Percentiles rank a stretch among this genome's conserved stretches.
Conservation (phyloP, 495 filamentous ascomycete genomes). For the Trichoderma reesei region DNA sequence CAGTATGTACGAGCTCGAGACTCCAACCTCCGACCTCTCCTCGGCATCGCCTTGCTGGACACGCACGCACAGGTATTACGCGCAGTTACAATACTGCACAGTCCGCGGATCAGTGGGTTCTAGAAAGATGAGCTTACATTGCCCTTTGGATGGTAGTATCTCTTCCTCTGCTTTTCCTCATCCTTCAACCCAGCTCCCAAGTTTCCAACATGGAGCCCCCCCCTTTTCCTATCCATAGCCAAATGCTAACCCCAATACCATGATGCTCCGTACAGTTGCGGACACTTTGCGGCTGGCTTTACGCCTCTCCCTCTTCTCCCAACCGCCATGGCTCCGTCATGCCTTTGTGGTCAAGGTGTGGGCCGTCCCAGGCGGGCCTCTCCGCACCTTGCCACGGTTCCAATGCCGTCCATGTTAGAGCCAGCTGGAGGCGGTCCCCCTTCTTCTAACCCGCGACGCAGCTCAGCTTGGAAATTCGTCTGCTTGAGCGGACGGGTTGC, state of each 20-base stretch:
- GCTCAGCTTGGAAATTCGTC: too few relatives aligned
- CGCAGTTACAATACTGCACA: background rate
- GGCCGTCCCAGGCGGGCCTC: conserved; percentile 6
- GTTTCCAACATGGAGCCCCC: too few relatives aligned
- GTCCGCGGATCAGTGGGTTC: background rate
- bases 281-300: conserved; percentile 4
- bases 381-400: background rate
- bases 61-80: background rate
- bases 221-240: background rate
- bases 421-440: too few relatives aligned
- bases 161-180: background rate
- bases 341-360: background rate
- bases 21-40: too few relatives aligned
- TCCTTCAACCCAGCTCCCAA: too few relatives aligned
- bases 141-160: background rate
- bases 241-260: background rate
- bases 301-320: background rate
- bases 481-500: background rate
- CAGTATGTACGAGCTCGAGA: too few relatives aligned
- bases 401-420: background rate
- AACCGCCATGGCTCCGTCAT: background rate
- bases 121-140: background rate
- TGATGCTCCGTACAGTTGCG: background rate
- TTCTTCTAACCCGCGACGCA: too few relatives aligned
- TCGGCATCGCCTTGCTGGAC: too few relatives aligned